Percentiles rank a stretch among this genome's conserved stretches.
These are phyloP conservation scores for Westerdykella aurantiaca DNA, from an alignment of 2,329 filamentous ascomycete genomes.

Conservation along the genomic window DNA sequence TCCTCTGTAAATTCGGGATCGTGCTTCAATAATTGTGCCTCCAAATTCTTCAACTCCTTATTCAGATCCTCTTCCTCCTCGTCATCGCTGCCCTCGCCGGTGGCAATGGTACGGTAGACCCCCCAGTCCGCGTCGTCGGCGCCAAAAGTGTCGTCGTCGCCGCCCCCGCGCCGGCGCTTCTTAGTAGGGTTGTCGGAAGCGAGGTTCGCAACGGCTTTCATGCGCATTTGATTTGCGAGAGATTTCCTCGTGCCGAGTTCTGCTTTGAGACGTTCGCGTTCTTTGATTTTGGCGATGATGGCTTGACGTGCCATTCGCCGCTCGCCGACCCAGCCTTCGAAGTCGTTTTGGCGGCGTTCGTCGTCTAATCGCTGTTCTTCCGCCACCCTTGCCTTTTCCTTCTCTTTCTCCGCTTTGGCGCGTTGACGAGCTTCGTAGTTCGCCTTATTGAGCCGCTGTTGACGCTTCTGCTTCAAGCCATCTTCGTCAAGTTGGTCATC, in stretches of 20 bases:
- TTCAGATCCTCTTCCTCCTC: slow-evolving; percentile 87
- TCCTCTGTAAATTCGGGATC: slow-evolving; percentile 89
- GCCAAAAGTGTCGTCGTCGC: slow-evolving; percentile 93
- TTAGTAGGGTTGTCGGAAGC: slow-evolving; percentile 80
- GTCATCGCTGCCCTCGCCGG: slow-evolving; percentile 73
- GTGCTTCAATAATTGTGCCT: slow-evolving; percentile 77
- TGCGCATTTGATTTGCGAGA: slow-evolving; percentile 89
- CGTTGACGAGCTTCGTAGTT: slow-evolving; percentile 88
- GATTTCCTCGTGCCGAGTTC: slow-evolving; percentile 96
- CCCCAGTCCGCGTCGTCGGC: slow-evolving; percentile 98
- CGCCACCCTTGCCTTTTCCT: slow-evolving; percentile 75
- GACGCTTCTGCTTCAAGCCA: slow-evolving; percentile 82
- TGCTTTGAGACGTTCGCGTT: slow-evolving; percentile 85
- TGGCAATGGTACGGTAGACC: slow-evolving; percentile 88
- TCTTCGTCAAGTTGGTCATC: slow-evolving; percentile 93
- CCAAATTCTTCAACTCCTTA: slow-evolving; percentile 66
- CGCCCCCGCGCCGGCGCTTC: slow-evolving; percentile 76
- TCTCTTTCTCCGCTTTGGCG: slow-evolving; percentile 94
- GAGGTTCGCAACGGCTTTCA: slow-evolving; percentile 96
- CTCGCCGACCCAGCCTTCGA: slow-evolving; percentile 82
- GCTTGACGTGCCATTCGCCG: slow-evolving; percentile 66
- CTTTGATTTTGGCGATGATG: slow-evolving; percentile 78
- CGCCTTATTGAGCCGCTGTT: slow-evolving; percentile 87
- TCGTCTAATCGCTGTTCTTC: slow-evolving; percentile 80
- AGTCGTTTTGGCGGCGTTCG: slow-evolving; percentile 75